A percentile compares a stretch with the other conserved stretches of the same genome.
Conservation (phyloP, 2,329 filamentous ascomycete species). For the Cyphellophora europaea region DNA sequence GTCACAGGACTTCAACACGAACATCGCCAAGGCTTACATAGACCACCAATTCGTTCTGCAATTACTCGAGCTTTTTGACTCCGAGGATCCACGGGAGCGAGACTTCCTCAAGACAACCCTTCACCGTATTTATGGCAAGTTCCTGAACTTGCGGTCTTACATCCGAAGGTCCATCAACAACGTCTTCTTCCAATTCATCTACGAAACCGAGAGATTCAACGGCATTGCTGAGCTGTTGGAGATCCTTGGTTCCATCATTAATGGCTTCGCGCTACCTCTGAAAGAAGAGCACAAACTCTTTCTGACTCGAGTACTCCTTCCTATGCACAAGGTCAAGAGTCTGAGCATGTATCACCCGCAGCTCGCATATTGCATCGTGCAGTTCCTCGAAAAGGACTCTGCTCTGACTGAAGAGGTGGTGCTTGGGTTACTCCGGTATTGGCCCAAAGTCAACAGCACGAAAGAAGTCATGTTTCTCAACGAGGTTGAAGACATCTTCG, state of each 20-base stretch:
- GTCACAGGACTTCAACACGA: constrained; percentile 99
- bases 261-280: constrained; percentile 88
- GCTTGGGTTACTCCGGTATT: constrained; percentile 86
- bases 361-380: constrained; percentile 95
- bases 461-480: constrained; percentile 99
- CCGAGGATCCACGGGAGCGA: constrained; percentile 89
- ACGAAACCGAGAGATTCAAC: constrained; percentile 97
- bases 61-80: constrained; percentile 95
- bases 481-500: constrained; percentile 98
- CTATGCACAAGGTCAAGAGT: constrained; percentile 96
- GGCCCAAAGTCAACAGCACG: constrained; percentile 98
- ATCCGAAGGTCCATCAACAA: constrained; percentile 99
- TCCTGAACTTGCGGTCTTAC: constrained; percentile 92
- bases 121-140: constrained; percentile 97
- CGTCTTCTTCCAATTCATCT: constrained; percentile 99
- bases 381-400: constrained; percentile 96
- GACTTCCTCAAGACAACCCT: constrained; percentile 98
- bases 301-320: constrained; percentile 82
- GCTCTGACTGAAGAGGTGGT: constrained; percentile 96
- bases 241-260: constrained; percentile 97
- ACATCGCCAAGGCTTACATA: constrained; percentile 97
- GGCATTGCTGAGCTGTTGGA: constrained; percentile 94
- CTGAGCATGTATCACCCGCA: constrained; percentile 99
- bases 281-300: constrained; percentile 99
- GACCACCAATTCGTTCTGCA: constrained; percentile 95